Base-by-base conservation (phyloP, 2,329 filamentous ascomycete species). In the Sporothrix protearum region DNA sequence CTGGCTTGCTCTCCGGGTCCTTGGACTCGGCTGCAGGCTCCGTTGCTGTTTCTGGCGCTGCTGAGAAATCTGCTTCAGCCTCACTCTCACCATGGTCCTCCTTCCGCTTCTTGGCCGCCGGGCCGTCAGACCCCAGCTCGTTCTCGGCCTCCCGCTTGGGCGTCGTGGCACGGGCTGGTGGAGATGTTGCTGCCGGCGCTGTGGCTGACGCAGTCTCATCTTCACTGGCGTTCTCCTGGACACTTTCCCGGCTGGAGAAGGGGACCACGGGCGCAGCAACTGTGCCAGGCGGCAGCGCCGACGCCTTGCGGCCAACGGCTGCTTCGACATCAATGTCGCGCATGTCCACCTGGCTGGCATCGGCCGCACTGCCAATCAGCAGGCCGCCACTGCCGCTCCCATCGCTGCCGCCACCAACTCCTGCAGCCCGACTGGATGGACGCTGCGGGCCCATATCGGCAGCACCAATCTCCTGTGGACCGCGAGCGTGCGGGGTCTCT, bases 401-500 rank as follows among this genome's bases (percentile, higher is more conserved):
- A 16, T 36, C 77, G 71, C 80, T 79, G 68, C n/a, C 36, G 33
- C 57, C 59, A 42, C n/a, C 22, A 7, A 12, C 36, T 1, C 36
- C 36, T 19, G 59, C 8, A 5, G 59, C 36, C 12, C 55, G 55
- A n/a, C 78, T 81, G 36, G 79, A 78, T 19, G 79, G 82, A 69
- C 75, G 81, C 80, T 92, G 94, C 10, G 92, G 89, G 0, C 96
- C 96, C 75, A 93, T 91, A 78, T 99, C 96, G 76, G 92, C 89
- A 72, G 94, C 89, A 4, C 94, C 95, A 68, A 98, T 91, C 76
- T 93, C 86, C 39, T 93, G 89, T 0, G 96, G 96, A 0, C 95
- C 95, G 53, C 93, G 87, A 0, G 92, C 93, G 80, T 97, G 93
- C 5, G 94, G 92, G 69, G 89, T 85, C 72, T 92, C 90, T 8